Percentiles rank a stretch among this genome's conserved stretches.
Conservation (phyloP, 2,329 filamentous ascomycete genomes). For the Aureobasidium sp. region DNA sequence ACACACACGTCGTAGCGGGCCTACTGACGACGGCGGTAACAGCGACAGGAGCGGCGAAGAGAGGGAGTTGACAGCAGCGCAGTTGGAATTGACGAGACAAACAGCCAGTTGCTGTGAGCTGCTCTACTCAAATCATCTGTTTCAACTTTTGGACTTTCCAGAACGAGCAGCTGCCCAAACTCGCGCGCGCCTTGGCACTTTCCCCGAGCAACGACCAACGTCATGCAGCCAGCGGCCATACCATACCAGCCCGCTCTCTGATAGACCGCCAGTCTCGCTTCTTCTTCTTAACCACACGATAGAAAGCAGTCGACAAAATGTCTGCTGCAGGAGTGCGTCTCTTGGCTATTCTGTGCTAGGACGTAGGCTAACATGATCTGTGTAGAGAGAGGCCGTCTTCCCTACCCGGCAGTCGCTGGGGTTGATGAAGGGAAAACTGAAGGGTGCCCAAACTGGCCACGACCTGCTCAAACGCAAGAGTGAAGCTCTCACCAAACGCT, state of each 20-base stretch:
- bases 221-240: not conserved
- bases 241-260: not conserved
- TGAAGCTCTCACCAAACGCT: conserved; percentile 81
- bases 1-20: conserved; percentile 2
- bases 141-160: not conserved
- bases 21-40: not conserved
- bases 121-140: not conserved
- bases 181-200: conserved; percentile 10
- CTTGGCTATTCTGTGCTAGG: not conserved
- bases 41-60: not conserved
- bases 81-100: not conserved
- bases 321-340: conserved; percentile 34
- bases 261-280: not conserved
- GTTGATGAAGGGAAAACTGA: conserved; percentile 96
- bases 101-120: not conserved
- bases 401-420: conserved; percentile 94
- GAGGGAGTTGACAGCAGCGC: not conserved
- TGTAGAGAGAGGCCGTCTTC: conserved; percentile 90
- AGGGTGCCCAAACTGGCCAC: conserved; percentile 71
- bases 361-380: not conserved
- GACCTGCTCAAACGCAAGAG: conserved; percentile 95
- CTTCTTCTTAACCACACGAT: not conserved
- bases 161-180: not conserved
- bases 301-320: conserved; percentile 25
- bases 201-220: conserved; percentile 9